phyloP scores from a whole-genome alignment of 2,329 filamentous ascomycete species.

The Ophiostoma novo-ulmi region DNA sequence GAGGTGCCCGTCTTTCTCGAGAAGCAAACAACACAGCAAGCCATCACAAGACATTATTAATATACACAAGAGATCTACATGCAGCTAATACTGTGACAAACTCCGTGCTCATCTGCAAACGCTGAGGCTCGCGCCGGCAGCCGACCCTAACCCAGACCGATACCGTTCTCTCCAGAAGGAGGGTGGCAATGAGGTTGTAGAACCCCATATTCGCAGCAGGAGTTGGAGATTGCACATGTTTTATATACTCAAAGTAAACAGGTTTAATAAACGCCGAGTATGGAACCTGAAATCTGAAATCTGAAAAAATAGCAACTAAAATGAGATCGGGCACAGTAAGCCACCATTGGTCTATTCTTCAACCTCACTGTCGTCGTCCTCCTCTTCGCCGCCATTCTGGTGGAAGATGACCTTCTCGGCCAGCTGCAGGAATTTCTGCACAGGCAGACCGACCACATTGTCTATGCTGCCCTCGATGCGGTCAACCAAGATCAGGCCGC shows the following conservation, averaged over 20 bases:
- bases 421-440: constrained; percentile 69
- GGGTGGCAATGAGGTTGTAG: not conserved
- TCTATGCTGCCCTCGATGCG: constrained; percentile 85
- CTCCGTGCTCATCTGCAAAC: constrained; percentile 11
- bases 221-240: not conserved
- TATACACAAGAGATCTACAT: not conserved
- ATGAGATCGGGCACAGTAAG: not conserved
- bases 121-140: constrained; percentile 6
- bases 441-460: constrained; percentile 87
- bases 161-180: not conserved
- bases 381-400: constrained; percentile 50
- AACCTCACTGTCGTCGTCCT: not conserved
- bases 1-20: not conserved
- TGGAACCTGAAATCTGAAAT: not conserved
- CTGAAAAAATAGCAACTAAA: not conserved
- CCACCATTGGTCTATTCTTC: not conserved
- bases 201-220: too few species aligned
- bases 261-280: not conserved
- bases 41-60: not conserved
- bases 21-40: not conserved
- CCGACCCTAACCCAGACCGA: not conserved
- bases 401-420: constrained; percentile 84
- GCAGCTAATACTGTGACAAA: not conserved
- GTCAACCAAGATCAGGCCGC: constrained; percentile 79
- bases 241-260: not conserved